Conservation (phyloP, 2,329 filamentous ascomycete genomes). For the Stagonosporopsis vannaccii region DNA sequence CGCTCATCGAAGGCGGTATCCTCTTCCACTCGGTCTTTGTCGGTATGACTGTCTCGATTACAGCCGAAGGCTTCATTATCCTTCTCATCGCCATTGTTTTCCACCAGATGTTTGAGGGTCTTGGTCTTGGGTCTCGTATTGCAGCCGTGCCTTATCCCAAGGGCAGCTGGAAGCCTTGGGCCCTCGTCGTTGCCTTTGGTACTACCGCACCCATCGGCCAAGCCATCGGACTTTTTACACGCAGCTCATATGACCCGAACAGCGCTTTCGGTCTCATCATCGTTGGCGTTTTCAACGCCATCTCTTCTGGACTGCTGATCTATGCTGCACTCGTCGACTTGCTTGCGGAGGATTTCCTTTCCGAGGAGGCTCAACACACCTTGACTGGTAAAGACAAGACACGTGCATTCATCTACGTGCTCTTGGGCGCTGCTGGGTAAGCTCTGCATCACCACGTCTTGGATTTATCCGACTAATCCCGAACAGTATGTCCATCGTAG, state of each 20-base stretch:
- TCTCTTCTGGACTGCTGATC: slow-evolving; percentile 68
- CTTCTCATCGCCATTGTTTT: slow-evolving; percentile 69
- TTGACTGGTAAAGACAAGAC: slow-evolving; percentile 63
- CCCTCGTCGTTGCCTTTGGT: slow-evolving; percentile 68
- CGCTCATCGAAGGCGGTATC: slow-evolving; percentile 65
- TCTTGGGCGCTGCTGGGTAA: slow-evolving; percentile 44
- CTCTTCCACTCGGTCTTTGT: slow-evolving; percentile 71
- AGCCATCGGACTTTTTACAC: slow-evolving; percentile 66
- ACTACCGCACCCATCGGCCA: slow-evolving; percentile 71
- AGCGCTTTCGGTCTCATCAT: slow-evolving; percentile 70
- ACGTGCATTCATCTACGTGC: slow-evolving; percentile 56
- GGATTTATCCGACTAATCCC: slow-evolving; percentile 8
- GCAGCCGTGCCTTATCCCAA: slow-evolving; percentile 66
- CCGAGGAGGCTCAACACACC: slow-evolving; percentile 53
- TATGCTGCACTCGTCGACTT: slow-evolving; percentile 70
- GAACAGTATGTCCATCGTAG: slow-evolving; percentile 46
- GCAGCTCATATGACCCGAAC: slow-evolving; percentile 67
- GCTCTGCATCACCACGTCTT: slow-evolving; percentile 26
- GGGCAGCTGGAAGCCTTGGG: slow-evolving; percentile 65
- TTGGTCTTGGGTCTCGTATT: slow-evolving; percentile 68
- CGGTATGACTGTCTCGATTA: slow-evolving; percentile 67
- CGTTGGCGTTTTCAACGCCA: slow-evolving; percentile 71
- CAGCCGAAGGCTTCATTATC: slow-evolving; percentile 63
- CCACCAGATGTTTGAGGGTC: slow-evolving; percentile 69
- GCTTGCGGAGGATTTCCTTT: slow-evolving; percentile 70